Conservation (phyloP, 2,329 filamentous ascomycete species). For the Monosporascus ibericus region DNA sequence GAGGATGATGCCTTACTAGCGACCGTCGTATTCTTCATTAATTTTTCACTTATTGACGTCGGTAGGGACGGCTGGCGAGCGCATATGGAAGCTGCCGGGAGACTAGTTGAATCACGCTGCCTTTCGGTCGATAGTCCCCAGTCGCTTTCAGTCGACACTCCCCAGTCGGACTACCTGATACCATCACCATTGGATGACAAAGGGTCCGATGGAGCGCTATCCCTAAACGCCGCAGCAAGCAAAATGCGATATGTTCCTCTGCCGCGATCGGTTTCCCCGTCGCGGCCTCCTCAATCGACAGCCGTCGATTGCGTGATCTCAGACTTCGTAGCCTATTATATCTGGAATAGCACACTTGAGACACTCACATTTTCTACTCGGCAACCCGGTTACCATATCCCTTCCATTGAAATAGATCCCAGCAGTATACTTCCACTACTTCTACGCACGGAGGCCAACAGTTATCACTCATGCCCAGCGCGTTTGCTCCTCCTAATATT, state of each 20-base stretch:
- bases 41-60: conserved; percentile 45
- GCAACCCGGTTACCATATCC: conserved; percentile 31
- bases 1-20: conserved; percentile 42
- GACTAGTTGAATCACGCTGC: conserved; percentile 24
- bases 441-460: conserved; percentile 22
- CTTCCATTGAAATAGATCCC: conserved; percentile 25
- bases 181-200: not conserved
- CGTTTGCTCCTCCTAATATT: conserved; percentile 40
- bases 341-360: conserved; percentile 24
- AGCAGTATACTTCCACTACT: conserved; percentile 17
- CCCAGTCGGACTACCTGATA: no score
- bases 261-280: not conserved
- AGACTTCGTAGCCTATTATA: conserved; percentile 32
- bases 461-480: conserved; percentile 23
- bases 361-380: conserved; percentile 35
- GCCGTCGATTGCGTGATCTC: conserved; percentile 40
- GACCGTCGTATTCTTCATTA: conserved; percentile 45
- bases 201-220: not conserved
- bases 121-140: not conserved
- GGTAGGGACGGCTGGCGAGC: conserved; percentile 39
- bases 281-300: not conserved
- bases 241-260: not conserved
- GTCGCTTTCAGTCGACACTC: no score
- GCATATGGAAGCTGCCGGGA: conserved; percentile 40
- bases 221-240: not conserved